Evolutionary conservation across 305 asterid species (phyloP).

Genomic region (Plantago coronopus): DNA sequence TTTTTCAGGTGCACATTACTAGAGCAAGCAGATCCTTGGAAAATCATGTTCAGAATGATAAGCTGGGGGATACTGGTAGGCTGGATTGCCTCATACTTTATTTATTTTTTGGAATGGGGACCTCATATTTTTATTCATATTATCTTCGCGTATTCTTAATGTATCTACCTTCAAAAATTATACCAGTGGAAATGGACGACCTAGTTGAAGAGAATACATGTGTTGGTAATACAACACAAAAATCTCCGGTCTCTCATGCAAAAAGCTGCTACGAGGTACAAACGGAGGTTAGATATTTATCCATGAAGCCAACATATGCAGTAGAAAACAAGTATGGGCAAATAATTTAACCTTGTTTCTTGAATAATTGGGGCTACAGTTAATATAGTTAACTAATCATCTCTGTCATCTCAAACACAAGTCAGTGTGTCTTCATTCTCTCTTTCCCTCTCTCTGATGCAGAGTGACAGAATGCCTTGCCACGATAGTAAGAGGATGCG

Average conservation of each 20-base stretch:
- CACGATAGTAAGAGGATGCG: too few relatives aligned
- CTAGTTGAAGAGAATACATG: constrained; percentile 23
- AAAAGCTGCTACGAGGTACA: constrained; percentile 23
- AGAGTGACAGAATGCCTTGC: too few relatives aligned
- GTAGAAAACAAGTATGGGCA: constrained; percentile 13
- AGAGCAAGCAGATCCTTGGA: constrained; percentile 30
- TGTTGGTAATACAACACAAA: constrained; percentile 14
- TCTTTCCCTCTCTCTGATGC: too few relatives aligned
- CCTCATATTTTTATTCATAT: constrained; percentile 4
- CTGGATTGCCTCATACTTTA: constrained; percentile 1
- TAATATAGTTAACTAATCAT: too few relatives aligned
- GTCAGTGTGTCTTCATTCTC: too few relatives aligned
- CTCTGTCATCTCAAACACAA: too few relatives aligned
- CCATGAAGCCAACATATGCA: too few relatives aligned
- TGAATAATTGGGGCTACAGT: constrained; percentile 6
- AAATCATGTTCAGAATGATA: constrained; percentile 24
- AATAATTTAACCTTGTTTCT: constrained; percentile 13
- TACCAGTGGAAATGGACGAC: constrained; percentile 29
- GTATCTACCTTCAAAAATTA: constrained; percentile 11
- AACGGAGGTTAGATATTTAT: not conserved
- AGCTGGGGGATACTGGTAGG: constrained; percentile 23
- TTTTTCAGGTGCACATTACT: constrained; percentile 33
- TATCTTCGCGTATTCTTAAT: constrained; percentile 8
- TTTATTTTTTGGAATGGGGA: too few relatives aligned
- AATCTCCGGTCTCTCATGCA: constrained; percentile 17